Evolutionary conservation across 2,329 filamentous ascomycete genomes (phyloP), one percentile per base, ranked within the genome.

Genomic region (Meredithiella fracta): DNA sequence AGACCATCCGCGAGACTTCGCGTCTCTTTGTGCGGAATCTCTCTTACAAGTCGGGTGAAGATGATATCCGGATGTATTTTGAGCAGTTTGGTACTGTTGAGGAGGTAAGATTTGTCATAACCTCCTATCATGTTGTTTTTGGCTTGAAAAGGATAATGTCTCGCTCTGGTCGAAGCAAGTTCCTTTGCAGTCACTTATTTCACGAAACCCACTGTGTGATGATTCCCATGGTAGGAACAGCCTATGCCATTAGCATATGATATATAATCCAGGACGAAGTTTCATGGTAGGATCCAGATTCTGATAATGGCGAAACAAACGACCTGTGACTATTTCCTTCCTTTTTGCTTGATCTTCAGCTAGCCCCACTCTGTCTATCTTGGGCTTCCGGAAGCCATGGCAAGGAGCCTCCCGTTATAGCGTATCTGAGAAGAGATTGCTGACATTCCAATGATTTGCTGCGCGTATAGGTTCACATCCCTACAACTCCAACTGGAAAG

Each of bases 151-250:
- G 11, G 14, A 44, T 7, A 44, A 8, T 22, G 17, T 22, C 11
- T 44, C 40, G 14, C 7, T 44, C 2, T 44, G n/a, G 40, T 44
- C 17, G 5, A 8, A 44, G 7, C 29, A 34, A 44, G 40, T 22
- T 20, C n/a, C 20, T n/a, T 44, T 4, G 8, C 15, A 44, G 40
- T 44, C 40, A 44, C 40, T 22, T 7, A 8, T 44, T 20, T n/a
- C 20, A n/a, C 17, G 8, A 44, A 17, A 2, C 2, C n/a, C 14
- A 44, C 14, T 44, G 15, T 17, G 78, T 91, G 92, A 97, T 97
- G 91, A 97, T 87, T 73, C 80, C 86, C 85, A 85, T 22, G 92
- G 97, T 97, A 97, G 92, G 92, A 92, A 97, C 92, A 97, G 82
- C 91, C 89, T 86, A 96, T 91, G 85, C 85, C 75, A 68, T 70